Conservation (phyloP, 768 basidiomycete genomes). For the Tylopilus sp. region DNA sequence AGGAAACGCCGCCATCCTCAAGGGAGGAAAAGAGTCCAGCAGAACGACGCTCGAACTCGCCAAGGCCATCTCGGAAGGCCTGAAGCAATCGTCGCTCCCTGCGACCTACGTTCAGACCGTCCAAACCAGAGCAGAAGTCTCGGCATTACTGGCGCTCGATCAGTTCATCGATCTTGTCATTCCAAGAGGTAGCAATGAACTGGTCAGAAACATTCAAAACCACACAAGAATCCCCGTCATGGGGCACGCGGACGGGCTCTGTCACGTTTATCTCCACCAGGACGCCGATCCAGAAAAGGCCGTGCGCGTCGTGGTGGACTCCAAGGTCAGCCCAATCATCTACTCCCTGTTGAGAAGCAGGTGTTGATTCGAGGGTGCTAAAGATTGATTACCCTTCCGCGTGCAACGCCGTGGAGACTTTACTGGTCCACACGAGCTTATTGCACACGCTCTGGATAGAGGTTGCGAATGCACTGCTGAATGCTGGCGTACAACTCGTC, state of each 20-base stretch:
- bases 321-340: conserved; percentile 60
- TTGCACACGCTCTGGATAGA: conserved; percentile 75
- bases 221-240: conserved; percentile 93
- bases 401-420: conserved; percentile 89
- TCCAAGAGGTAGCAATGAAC: conserved; percentile 88
- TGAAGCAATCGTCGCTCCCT: conserved; percentile 71
- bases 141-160: conserved; percentile 81
- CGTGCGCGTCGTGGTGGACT: conserved; percentile 77
- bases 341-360: not conserved
- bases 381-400: conserved; percentile 94
- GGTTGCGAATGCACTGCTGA: conserved; percentile 71
- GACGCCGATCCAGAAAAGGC: conserved; percentile 78
- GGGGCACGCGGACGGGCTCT: conserved; percentile 98
- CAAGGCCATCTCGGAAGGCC: conserved; percentile 72
- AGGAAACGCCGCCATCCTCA: conserved; percentile 97
- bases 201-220: conserved; percentile 87
- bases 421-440: conserved; percentile 77
- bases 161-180: conserved; percentile 96
- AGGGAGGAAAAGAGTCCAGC: conserved; percentile 95
- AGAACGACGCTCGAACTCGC: conserved; percentile 76
- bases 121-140: conserved; percentile 88
- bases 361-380: conserved; percentile 1
- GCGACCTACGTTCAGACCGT: conserved; percentile 85
- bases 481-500: conserved; percentile 67
- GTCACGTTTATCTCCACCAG: conserved; percentile 86